Percentiles rank a stretch among this genome's conserved stretches.
Evolutionary conservation across 2,329 filamentous ascomycete species (phyloP).

Genomic region (Fusarium goolgardi): DNA sequence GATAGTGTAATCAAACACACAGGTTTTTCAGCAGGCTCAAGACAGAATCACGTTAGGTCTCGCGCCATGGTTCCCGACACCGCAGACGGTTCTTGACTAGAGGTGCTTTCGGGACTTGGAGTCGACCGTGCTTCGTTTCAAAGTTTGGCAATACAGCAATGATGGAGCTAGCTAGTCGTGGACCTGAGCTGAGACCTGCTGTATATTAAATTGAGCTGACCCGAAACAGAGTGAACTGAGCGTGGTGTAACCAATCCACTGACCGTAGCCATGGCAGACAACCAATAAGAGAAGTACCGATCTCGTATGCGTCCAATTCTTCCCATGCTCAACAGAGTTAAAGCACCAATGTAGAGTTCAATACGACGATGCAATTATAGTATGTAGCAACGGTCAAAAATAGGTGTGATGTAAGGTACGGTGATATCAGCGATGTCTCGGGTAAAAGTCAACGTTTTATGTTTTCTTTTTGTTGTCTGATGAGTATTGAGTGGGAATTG

Average conservation of each 20-base stretch:
- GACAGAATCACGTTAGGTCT: conserved; percentile 9
- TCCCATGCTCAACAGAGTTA: neutral
- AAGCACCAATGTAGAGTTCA: neutral
- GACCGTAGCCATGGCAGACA: conserved; percentile 1
- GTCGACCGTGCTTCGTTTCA: conserved; percentile 28
- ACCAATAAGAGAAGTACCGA: conserved; percentile 28
- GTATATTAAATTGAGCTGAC: neutral
- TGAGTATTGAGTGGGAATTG: conserved; percentile 4
- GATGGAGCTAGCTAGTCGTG: neutral
- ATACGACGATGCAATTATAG: conserved; percentile 13
- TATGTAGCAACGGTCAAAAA: conserved; percentile 3
- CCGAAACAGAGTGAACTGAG: conserved; percentile 4
- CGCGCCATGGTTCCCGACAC: conserved; percentile 12
- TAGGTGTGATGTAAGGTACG: neutral
- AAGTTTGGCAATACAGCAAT: conserved; percentile 15
- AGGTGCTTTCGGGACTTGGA: conserved; percentile 19
- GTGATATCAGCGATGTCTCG: conserved; percentile 13
- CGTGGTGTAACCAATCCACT: conserved; percentile 10
- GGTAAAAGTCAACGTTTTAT: conserved; percentile 18
- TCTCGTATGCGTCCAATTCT: conserved; percentile 1
- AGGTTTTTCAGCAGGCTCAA: conserved; percentile 6
- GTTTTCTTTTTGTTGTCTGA: conserved; percentile 2
- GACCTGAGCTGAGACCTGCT: conserved; percentile 1
- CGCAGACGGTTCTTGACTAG: conserved; percentile 6
- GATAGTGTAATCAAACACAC: neutral